Base-by-base conservation (phyloP, 768 basidiomycete species). In the Pleurotus tuoliensis region DNA sequence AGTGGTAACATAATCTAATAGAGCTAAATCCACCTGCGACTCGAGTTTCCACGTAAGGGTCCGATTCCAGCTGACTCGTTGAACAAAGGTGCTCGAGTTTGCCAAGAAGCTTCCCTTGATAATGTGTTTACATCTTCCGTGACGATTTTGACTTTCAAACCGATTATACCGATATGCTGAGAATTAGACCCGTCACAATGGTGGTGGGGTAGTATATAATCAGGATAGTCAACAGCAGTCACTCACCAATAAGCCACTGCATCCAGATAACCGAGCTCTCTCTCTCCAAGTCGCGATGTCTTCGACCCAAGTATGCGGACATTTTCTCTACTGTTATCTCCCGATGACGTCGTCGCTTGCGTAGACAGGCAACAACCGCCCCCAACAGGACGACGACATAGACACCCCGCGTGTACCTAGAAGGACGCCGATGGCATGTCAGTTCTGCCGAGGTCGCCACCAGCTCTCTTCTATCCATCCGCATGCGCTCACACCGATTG, bases 391-490 rank as follows among this genome's bases (percentile, higher is more conserved):
- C 16, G 37, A 53, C 18, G 37, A 52, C 37, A 6, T 55, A 4
- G 51, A 63, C 13, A 30, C 34, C 34, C 62, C 65, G 25, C 61
- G 67, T 47, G 65, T 64, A 20, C 74, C 75, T 11, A 72, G 67
- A 64, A 64, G 86, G 54, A 86, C 81, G 0, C 79, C 83, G 0
- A 87, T 90, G 84, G 88, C 88, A 5, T 90, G 88, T 64, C 78
- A 80, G 55, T 90, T 89, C 64, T 90, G 88, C 66, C 74, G 88
- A 68, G 83, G 87, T 84, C 61, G 56, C 69, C 57, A n/a, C 46
- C 45, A 13, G 51, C 34, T n/a, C 45, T 16, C 18, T 55, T 49
- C 45, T 20, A 15, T 47, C 56, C 8, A 52, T 20, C 24, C 20
- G 30, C 30, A 3, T 11, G 60, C 41, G 43, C 9, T 41, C 15